phyloP scores from a whole-genome alignment of 2,329 filamentous ascomycete genomes.

The Didymella sp. region DNA sequence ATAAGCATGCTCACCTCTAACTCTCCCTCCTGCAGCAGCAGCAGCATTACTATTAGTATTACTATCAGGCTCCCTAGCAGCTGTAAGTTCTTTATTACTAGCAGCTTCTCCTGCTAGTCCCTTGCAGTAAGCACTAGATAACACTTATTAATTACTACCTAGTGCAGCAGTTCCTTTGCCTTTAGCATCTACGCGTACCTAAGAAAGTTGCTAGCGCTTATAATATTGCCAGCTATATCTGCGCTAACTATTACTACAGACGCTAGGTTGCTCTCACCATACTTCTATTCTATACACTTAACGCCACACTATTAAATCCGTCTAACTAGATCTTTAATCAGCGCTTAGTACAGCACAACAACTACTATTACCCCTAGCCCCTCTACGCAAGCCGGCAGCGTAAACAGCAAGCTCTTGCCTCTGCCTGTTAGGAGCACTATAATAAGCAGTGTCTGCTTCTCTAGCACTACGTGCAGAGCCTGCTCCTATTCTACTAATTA shows the following conservation, averaged over 20 bases:
- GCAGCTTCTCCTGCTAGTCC: not conserved
- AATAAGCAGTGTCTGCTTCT: too few species aligned
- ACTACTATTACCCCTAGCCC: slow-evolving; percentile 24
- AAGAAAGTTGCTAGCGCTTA: not conserved
- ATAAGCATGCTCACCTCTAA: not conserved
- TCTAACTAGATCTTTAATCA: slow-evolving; percentile 21
- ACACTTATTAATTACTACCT: not conserved
- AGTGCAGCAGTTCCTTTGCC: not conserved
- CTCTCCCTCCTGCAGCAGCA: not conserved
- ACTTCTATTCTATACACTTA: slow-evolving; percentile 11
- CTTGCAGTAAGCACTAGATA: too few species aligned
- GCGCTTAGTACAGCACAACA: slow-evolving; percentile 25
- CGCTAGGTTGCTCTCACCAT: slow-evolving; percentile 17
- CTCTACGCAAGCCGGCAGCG: slow-evolving; percentile 9
- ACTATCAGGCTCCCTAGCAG: not conserved
- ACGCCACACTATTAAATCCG: slow-evolving; percentile 1
- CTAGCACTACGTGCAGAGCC: too few species aligned
- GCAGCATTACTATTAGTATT: not conserved
- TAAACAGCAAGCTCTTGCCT: too few species aligned
- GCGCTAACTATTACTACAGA: not conserved
- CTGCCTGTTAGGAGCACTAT: too few species aligned
- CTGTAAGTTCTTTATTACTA: not conserved
- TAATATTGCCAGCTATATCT: too few species aligned
- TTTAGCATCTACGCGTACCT: not conserved
- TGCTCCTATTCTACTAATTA: too few species aligned